Percentiles rank a stretch among this genome's conserved stretches.
These are phyloP conservation scores for Hypoxylon sp. DNA, from an alignment of 2,329 filamentous ascomycete species.

Conservation along the genomic window DNA sequence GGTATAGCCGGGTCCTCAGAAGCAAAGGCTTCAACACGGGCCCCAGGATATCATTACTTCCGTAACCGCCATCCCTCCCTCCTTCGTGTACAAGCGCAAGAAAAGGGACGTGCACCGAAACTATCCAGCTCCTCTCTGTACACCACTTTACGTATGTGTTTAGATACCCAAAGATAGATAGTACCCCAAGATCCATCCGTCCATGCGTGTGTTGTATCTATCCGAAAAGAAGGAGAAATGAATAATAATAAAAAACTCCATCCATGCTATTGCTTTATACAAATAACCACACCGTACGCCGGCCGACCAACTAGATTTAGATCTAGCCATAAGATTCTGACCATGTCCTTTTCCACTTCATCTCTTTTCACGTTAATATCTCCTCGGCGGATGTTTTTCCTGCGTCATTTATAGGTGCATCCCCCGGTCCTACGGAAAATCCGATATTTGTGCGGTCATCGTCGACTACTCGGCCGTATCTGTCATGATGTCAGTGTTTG, in stretches of 20 bases:
- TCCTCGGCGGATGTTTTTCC: not conserved
- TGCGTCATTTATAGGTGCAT: not conserved
- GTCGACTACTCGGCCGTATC: conserved; percentile 71
- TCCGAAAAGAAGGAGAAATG: too few relatives aligned
- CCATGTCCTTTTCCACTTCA: conserved; percentile 9
- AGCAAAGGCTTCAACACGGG: too few relatives aligned
- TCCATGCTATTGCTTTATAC: conserved; percentile 23
- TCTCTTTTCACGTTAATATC: not conserved
- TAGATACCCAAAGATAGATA: not conserved
- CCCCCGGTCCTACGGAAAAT: conserved; percentile 49
- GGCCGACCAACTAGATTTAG: conserved; percentile 1
- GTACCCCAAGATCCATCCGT: not conserved
- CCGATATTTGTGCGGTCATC: conserved; percentile 68
- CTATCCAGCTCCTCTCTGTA: conserved; percentile 1
- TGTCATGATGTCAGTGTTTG: conserved; percentile 42
- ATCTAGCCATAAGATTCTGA: conserved; percentile 1
- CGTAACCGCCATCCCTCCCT: not conserved
- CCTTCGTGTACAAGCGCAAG: conserved; percentile 7
- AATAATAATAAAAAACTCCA: conserved; percentile 18
- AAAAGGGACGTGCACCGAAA: conserved; percentile 4
- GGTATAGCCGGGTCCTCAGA: too few relatives aligned
- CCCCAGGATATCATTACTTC: too few relatives aligned
- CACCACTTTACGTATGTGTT: too few relatives aligned
- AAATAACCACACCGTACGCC: conserved; percentile 20
- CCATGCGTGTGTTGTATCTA: too few relatives aligned